Evolutionary conservation across 768 basidiomycete genomes (phyloP).

Genomic region (Panaeolus cyanescens): DNA sequence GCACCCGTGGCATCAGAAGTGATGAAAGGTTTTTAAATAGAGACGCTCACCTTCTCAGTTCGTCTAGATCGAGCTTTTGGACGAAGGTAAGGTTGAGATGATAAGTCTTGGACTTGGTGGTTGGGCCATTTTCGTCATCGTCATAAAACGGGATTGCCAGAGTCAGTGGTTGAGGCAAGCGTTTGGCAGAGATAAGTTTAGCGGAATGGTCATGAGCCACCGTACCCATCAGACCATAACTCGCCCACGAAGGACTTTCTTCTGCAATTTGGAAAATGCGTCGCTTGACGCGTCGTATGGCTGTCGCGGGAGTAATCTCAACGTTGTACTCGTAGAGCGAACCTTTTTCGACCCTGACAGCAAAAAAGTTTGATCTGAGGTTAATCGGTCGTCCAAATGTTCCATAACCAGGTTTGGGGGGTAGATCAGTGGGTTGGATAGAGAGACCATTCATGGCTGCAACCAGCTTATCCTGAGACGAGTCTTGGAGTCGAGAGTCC

Average conservation of each 20-base stretch:
- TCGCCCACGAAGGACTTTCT: slow-evolving; percentile 46
- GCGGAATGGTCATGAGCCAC: slow-evolving; percentile 60
- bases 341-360: slow-evolving; percentile 49
- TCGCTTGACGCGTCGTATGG: slow-evolving; percentile 53
- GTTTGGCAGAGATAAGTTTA: slow-evolving; percentile 49
- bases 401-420: slow-evolving; percentile 61
- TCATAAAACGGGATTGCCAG: slow-evolving; percentile 49
- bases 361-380: slow-evolving; percentile 70
- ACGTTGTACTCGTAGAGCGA: slow-evolving; percentile 65
- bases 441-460: slow-evolving; percentile 32
- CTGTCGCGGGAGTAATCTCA: slow-evolving; percentile 46
- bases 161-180: slow-evolving; percentile 44
- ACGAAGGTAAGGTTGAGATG: slow-evolving; percentile 43
- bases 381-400: slow-evolving; percentile 47
- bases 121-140: slow-evolving; percentile 49
- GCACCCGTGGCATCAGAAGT: slow-evolving; percentile 15
- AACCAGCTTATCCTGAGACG: slow-evolving; percentile 44
- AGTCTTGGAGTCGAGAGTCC: slow-evolving; percentile 44
- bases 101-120: slow-evolving; percentile 48
- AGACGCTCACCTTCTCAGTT: slow-evolving; percentile 37
- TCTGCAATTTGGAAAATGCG: slow-evolving; percentile 70
- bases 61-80: slow-evolving; percentile 55
- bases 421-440: slow-evolving; percentile 43
- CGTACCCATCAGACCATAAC: slow-evolving; percentile 46
- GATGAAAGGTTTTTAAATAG: slow-evolving; percentile 33